Evolutionary conservation across 805 yeast species (phyloP), one percentile per base, ranked within the genome.

Genomic region (Cephaloascus albidus): DNA sequence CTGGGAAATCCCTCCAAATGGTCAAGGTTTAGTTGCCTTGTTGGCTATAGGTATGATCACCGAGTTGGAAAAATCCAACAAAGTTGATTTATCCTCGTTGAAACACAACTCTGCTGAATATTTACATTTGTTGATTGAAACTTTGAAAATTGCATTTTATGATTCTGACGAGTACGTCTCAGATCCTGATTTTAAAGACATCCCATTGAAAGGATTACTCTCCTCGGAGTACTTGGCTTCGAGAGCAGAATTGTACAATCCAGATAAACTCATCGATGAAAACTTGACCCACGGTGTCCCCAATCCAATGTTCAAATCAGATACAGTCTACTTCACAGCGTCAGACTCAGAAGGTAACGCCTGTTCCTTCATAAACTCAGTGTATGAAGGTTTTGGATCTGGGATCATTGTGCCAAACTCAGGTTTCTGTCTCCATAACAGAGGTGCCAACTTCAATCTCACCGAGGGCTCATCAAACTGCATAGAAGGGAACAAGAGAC

Each of bases 1-100:
- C 19, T 81, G 89, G 85, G 93, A 85, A 54, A 78, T 84, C 45
- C 93, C 95, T 10, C 95, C 95, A 12, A 84, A 79, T 55, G 86
- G 90, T 3, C 86, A 85, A 39, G 94, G 94, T 6, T 57, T 85
- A 12, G 84, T 85, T 35, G 93, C 89, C 0, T 61, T 85, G 37
- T 60, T 82, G 15, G 78, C 90, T 0, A 57, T 83, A 37, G 93
- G 90, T 0, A 64, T 81, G 35, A 70, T 85, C 45, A 70, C 68
- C 46, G 72, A 74, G 30, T 63, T 85, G 42, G 75, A 74, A 26
- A 60, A 60, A 15, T 43, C 51, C 15, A 72, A 73, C 3, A 51
- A 49, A 15, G 57, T 66, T 10, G 65, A 75, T 38, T 51, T 81
- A 33, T 47, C 56, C 36, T 42, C 49, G 3, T 38, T 76, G 50